phyloP scores from a whole-genome alignment of 768 basidiomycete genomes.

The Tulasnella calospora region DNA sequence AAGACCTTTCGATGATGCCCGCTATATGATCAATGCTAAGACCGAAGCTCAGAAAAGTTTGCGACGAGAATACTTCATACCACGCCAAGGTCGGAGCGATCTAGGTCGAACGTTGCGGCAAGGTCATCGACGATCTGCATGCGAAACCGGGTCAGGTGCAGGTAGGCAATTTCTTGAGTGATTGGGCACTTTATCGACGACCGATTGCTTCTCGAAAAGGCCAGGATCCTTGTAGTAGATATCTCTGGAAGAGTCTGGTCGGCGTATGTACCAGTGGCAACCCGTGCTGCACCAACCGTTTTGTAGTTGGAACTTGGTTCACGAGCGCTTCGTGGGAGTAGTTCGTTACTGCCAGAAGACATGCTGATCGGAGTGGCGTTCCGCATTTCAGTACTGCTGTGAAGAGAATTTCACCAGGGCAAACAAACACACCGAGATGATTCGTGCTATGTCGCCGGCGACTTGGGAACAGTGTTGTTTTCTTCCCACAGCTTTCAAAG shows the following conservation, averaged over 20 bases:
- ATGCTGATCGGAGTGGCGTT: slow-evolving; percentile 44
- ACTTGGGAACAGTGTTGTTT: slow-evolving; percentile 7
- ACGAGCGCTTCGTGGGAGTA: slow-evolving; percentile 63
- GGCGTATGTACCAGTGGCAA: slow-evolving; percentile 10
- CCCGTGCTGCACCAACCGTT: slow-evolving; percentile 46
- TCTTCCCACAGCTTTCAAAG: slow-evolving; percentile 16
- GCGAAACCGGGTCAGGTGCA: slow-evolving; percentile 14
- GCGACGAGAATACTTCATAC: slow-evolving; percentile 42
- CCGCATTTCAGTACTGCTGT: background rate
- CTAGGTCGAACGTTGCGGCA: slow-evolving; percentile 71
- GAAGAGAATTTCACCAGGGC: background rate
- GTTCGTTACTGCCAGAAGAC: slow-evolving; percentile 61
- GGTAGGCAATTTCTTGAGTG: slow-evolving; percentile 27
- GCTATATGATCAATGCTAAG: slow-evolving; percentile 42
- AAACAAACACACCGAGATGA: background rate
- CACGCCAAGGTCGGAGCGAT: slow-evolving; percentile 73
- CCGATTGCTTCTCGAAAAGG: slow-evolving; percentile 71
- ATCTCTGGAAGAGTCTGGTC: slow-evolving; percentile 49
- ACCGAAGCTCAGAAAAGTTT: background rate
- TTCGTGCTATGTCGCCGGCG: background rate
- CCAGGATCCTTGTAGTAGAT: slow-evolving; percentile 81
- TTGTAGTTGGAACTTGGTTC: slow-evolving; percentile 54
- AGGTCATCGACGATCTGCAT: slow-evolving; percentile 80
- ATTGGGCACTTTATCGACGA: slow-evolving; percentile 66
- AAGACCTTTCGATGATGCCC: slow-evolving; percentile 86